These are phyloP conservation scores for Solanum hybrid DNA, from an alignment of 305 asterid species.

Conservation along the genomic window DNA sequence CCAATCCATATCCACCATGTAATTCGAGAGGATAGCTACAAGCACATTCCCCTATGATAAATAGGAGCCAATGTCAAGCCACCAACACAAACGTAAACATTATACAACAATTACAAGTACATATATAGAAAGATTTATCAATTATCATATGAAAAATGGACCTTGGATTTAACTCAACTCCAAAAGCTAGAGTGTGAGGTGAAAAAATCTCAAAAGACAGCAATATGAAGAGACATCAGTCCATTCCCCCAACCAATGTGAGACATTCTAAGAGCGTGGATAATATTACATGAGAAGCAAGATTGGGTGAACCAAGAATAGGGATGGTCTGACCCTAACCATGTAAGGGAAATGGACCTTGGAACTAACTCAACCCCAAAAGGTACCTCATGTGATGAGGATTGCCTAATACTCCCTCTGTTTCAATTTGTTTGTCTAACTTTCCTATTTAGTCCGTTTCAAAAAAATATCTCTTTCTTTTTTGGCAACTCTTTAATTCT, in stretches of 20 bases:
- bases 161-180: neutral
- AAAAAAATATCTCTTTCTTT: neutral
- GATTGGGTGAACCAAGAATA: neutral
- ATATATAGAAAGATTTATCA: neutral
- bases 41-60: constrained; percentile 63
- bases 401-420: neutral
- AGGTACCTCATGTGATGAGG: neutral
- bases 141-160: neutral
- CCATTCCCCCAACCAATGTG: neutral
- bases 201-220: neutral
- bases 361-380: neutral
- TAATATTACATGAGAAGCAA: neutral
- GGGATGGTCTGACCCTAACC: neutral
- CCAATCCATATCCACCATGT: constrained; percentile 98
- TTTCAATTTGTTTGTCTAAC: neutral
- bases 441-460: neutral
- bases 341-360: neutral
- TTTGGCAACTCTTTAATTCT: neutral
- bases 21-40: constrained; percentile 76
- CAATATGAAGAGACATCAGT: neutral
- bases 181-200: neutral
- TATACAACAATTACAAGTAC: neutral
- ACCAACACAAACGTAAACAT: neutral
- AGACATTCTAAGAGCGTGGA: neutral
- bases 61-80: neutral